Evolutionary conservation across 1,284 basidiomycete genomes (phyloP).

Genomic region (Malassezia obtusa): DNA sequence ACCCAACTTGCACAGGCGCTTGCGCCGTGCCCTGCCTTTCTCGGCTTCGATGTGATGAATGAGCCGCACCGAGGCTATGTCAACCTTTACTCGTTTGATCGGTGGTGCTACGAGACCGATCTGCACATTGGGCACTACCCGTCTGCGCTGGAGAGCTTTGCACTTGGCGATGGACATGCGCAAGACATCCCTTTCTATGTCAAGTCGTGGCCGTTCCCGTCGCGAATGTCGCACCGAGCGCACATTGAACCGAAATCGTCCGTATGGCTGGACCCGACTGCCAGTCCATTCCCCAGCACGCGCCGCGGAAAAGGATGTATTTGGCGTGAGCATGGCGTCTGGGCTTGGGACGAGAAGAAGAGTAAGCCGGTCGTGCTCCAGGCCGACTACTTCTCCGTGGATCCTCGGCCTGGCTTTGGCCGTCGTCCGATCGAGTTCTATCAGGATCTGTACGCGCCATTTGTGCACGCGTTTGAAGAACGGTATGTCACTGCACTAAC

Average conservation of each 20-base stretch:
- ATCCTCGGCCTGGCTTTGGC: slow-evolving; percentile 23
- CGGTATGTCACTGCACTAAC: slow-evolving; percentile 13
- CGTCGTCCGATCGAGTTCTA: slow-evolving; percentile 40
- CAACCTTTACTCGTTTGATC: slow-evolving; percentile 67
- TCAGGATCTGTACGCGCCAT: slow-evolving; percentile 41
- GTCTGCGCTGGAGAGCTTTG: slow-evolving; percentile 39
- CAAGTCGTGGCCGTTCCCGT: slow-evolving; percentile 44
- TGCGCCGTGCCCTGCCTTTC: slow-evolving; percentile 64
- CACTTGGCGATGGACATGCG: slow-evolving; percentile 27
- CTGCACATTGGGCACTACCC: slow-evolving; percentile 69
- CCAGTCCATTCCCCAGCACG: slow-evolving; percentile 63
- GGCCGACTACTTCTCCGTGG: slow-evolving; percentile 71
- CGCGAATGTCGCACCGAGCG: slow-evolving; percentile 27
- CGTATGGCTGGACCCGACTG: slow-evolving; percentile 23
- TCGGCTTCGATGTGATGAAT: slow-evolving; percentile 87
- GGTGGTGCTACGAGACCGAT: slow-evolving; percentile 82
- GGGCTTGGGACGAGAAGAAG: slow-evolving; percentile 72
- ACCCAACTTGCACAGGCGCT: slow-evolving; percentile 61
- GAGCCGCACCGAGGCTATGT: slow-evolving; percentile 92
- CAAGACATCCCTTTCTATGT: slow-evolving; percentile 54
- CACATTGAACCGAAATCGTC: slow-evolving; percentile 29
- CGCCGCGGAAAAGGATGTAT: slow-evolving; percentile 55
- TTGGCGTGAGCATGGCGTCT: slow-evolving; percentile 86
- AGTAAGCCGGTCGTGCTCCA: slow-evolving; percentile 65
- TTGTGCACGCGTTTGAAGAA: slow-evolving; percentile 23